Evolutionary conservation across 352 stramenopile genomes (phyloP).

Genomic region (Pythium aphanidermatum): DNA sequence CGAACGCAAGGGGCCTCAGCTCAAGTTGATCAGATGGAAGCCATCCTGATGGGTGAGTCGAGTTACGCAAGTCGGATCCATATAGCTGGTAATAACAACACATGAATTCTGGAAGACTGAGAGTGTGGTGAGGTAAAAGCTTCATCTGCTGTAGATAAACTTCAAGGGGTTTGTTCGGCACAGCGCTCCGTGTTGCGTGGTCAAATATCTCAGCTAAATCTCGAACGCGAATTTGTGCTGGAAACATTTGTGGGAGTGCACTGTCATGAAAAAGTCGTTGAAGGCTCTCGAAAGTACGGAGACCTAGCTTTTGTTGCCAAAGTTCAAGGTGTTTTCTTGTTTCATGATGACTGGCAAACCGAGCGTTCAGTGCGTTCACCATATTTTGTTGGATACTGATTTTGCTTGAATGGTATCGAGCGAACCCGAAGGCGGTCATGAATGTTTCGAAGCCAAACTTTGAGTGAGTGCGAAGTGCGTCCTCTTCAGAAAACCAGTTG

Average conservation of each 20-base stretch:
- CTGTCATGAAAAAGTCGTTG: constrained; percentile 54
- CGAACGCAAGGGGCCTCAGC: constrained; percentile 45
- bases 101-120: constrained; percentile 53
- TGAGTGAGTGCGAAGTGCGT: constrained; percentile 36
- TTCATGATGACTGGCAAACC: constrained; percentile 55
- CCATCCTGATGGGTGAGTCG: constrained; percentile 10
- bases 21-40: constrained; percentile 27
- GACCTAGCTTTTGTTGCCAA: constrained; percentile 61
- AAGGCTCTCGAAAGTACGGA: constrained; percentile 47
- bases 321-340: constrained; percentile 51
- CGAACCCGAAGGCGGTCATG: constrained; percentile 45
- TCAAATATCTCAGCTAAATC: constrained; percentile 36
- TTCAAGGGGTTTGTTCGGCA: constrained; percentile 43
- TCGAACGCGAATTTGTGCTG: constrained; percentile 38
- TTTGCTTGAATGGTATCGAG: constrained; percentile 39
- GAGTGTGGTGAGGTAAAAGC: constrained; percentile 36
- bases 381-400: constrained; percentile 42
- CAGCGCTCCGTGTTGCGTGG: constrained; percentile 25
- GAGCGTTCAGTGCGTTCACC: constrained; percentile 33
- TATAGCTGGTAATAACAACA: constrained; percentile 71
- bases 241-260: constrained; percentile 40
- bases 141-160: constrained; percentile 56
- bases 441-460: constrained; percentile 54
- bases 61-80: constrained; percentile 26
- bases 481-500: constrained; percentile 47